Evolutionary conservation across 1,284 basidiomycete genomes (phyloP), one percentile per base, ranked within the genome.

Genomic region (Apiotrichum mycotoxinovorans): DNA sequence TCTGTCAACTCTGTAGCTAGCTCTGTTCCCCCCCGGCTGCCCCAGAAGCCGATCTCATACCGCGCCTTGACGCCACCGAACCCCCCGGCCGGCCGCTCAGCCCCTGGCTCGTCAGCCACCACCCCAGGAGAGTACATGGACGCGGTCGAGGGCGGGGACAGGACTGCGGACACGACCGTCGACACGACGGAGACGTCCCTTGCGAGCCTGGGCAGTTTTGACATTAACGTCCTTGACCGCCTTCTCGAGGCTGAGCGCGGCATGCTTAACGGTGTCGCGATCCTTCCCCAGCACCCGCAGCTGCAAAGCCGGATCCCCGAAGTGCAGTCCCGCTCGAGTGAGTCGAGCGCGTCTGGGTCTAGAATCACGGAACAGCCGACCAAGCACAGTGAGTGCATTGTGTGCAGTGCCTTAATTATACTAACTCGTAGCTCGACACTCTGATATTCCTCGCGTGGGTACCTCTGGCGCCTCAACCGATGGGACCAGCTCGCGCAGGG

Each of bases 361-460:
- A n/a, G n/a, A n/a, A 42, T 23, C 35, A 49, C 22, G 25, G 48
- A 42, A 20, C 18, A 20, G 10, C 30, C 44, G 15, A 25, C 33
- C 33, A 48, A 48, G 20, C 46, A 48, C 46, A 48, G 46, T 48
- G 46, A 48, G 46, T 34, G 18, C 17, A 30, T 7, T 27, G 30
- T 44, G 42, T 17, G 22, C 4, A n/a, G 25, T n/a, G 43, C 25
- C 25, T 22, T 43, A 26, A 45, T n/a, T 45, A 10, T 23, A 20
- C 11, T 41, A 7, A 41, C 40, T 22, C 41, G 8, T 4, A 26
- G 20, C 4, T 43, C 15, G 7, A 22, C n/a, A 20, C 18, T n/a
- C 18, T 22, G 30, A 30, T 12, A 30, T 30, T 30, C 12, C 12
- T 30, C 7, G 30, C 30, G 12, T 30, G 30, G 12, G 30, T 12